Percentiles rank a stretch among this genome's conserved stretches.
These are phyloP conservation scores for Vaccinium corymbosum DNA, from an alignment of 148 eudicot genomes.

Conservation along the genomic window DNA sequence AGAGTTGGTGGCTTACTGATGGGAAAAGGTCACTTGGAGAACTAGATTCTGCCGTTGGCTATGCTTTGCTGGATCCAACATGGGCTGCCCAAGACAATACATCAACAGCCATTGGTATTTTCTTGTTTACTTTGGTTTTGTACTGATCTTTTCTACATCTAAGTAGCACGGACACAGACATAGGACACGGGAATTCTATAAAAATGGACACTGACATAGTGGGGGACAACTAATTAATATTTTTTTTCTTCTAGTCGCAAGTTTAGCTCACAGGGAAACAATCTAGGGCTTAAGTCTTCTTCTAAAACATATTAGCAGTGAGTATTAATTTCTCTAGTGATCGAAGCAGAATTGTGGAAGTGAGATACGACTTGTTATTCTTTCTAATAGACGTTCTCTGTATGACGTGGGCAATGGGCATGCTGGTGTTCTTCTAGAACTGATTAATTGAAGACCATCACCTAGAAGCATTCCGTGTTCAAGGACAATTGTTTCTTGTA, in stretches of 20 bases:
- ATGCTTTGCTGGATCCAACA: constrained; percentile 91
- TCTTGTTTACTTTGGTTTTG: background rate
- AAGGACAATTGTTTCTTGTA: background rate
- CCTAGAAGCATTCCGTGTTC: background rate
- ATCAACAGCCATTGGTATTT: constrained; percentile 84
- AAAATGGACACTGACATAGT: too few relatives aligned
- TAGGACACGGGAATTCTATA: too few relatives aligned
- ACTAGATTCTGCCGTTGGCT: constrained; percentile 83
- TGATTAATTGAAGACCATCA: background rate
- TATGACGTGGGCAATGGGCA: background rate
- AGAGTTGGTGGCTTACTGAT: constrained; percentile 93
- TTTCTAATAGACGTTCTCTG: background rate
- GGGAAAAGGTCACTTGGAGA: constrained; percentile 69
- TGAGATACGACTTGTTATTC: background rate
- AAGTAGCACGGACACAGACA: too few relatives aligned
- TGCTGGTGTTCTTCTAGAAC: background rate
- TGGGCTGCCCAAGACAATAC: constrained; percentile 99
- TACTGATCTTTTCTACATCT: background rate
- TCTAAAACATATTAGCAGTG: background rate
- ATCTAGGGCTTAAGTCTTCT: background rate
- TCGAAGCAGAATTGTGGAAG: background rate
- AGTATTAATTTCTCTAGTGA: background rate
- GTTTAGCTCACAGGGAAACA: background rate
- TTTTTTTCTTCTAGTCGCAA: background rate
- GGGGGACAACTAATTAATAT: background rate